Evolutionary conservation across 2,329 filamentous ascomycete species (phyloP), one percentile per base, ranked within the genome.

Genomic region (Penicillium sp.): DNA sequence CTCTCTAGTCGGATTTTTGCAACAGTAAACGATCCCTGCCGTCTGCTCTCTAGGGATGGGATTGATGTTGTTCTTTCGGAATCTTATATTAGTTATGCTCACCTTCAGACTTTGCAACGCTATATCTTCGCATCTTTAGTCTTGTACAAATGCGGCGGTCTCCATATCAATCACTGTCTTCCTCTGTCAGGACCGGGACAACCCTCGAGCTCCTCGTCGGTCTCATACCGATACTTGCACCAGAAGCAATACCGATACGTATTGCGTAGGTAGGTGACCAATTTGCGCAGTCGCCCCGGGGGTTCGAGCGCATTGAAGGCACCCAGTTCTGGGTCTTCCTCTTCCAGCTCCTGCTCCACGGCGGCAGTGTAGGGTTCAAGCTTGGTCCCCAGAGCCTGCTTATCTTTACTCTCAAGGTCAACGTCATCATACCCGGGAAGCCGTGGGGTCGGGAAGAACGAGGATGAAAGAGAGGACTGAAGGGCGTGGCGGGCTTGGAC

Each of bases 171-270:
- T 82, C 82, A 65, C 85, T 82, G 61, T 96, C 91, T 63, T 95
- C 90, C 70, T 96, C 93, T 0, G 83, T 87, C 31, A 85, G 48
- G 0, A 18, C 93, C 93, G 0, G 93, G 92, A 75, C 93, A 98
- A 0, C 88, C 91, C 10, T 93, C 89, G 85, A 96, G 84, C 63
- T 89, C 83, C 0, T 60, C 58, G n/a, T 59, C 58, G 1, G 67
- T 66, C 27, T 83, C 80, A 67, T 96, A 98, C 46, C 76, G 76
- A 69, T 80, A 87, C 68, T 96, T 97, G 72, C 93, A 98, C 88
- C 91, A 98, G 67, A 96, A 95, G 73, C 93, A 98, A 67, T 98
- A 98, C 39, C 78, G 72, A 63, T 89, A 82, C 63, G 80, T 80
- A 42, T 82, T 75, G 32, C 93, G 80, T 46, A 98, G 69, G 68